Evolutionary conservation across 2,329 filamentous ascomycete species (phyloP), one percentile per base, ranked within the genome.

Genomic region (Coniochaeta pulveracea): DNA sequence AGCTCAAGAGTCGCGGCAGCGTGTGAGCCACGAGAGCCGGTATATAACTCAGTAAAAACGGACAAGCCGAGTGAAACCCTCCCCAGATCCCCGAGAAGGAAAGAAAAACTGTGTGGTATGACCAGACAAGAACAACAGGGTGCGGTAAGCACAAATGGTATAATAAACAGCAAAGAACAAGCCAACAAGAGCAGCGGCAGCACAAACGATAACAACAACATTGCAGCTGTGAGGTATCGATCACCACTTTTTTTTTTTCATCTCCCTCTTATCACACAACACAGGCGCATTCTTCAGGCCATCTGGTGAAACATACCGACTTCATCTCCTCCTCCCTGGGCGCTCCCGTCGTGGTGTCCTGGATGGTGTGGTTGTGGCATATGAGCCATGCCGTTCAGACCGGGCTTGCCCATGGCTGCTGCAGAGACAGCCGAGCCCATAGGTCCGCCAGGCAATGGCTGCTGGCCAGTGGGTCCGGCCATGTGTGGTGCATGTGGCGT

Each of bases 291-390:
- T 45, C n/a, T n/a, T n/a, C n/a, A 71, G 85, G 76, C 91, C 79
- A 91, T 85, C 69, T 86, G 83, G 72, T 85, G 80, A 70, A 88
- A 94, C 86, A 93, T 94, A 93, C 86, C 86, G 78, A 86, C 86
- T 75, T 91, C 85, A 52, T 88, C 82, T 56, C 69, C 71, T 61
- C 73, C 76, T 58, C 73, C 70, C 54, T 74, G 72, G 48, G 68
- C 67, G 54, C 64, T 69, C 53, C 75, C 79, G 54, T 83, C 80
- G 38, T 70, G 67, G 50, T 82, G 77, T 42, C 70, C 69, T 52
- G 85, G 76, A 58, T 86, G 76, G 57, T 85, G 86, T n/a, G n/a
- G n/a, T n/a, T n/a, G n/a, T 60, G 91, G 84, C 58, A 73, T 67
- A 40, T 63, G 60, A 40, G 77, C 75, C 74, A 88, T 76, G 56